These are phyloP conservation scores for Debaryomyces psychrophilus DNA, from an alignment of 1,139 yeast genomes.

Conservation along the genomic window DNA sequence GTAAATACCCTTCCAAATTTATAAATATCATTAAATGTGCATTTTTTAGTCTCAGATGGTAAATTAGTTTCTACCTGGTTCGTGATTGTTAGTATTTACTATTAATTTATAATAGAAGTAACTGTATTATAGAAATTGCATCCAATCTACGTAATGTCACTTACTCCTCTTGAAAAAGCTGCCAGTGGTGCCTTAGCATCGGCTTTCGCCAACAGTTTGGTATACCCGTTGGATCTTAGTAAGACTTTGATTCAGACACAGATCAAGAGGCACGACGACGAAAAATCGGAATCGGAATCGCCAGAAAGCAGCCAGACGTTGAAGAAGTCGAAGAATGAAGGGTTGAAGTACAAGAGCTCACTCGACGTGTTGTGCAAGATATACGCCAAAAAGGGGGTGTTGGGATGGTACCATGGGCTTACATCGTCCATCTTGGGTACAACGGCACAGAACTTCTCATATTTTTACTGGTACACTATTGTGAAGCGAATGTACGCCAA, in stretches of 20 bases:
- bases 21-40: slow-evolving; percentile 7
- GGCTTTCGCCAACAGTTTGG: slow-evolving; percentile 76
- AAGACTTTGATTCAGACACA: slow-evolving; percentile 79
- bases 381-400: slow-evolving; percentile 60
- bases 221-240: slow-evolving; percentile 73
- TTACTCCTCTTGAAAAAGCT: slow-evolving; percentile 69
- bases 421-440: slow-evolving; percentile 71
- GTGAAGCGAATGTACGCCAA: slow-evolving; percentile 62
- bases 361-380: slow-evolving; percentile 66
- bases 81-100: background rate
- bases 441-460: slow-evolving; percentile 80
- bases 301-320: slow-evolving; percentile 28
- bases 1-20: background rate
- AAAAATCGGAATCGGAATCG: slow-evolving; percentile 10
- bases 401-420: slow-evolving; percentile 77
- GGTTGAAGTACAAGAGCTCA: slow-evolving; percentile 52
- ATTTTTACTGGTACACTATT: slow-evolving; percentile 85
- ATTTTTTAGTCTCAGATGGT: background rate
- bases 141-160: slow-evolving; percentile 32
- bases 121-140: slow-evolving; percentile 8
- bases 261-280: slow-evolving; percentile 31
- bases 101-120: background rate
- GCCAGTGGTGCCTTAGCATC: slow-evolving; percentile 87
- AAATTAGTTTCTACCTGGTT: background rate
- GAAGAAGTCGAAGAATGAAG: slow-evolving; percentile 22